Evolutionary conservation across 2,329 filamentous ascomycete genomes (phyloP), one percentile per base, ranked within the genome.

Genomic region (Akanthomyces dipterigenus): DNA sequence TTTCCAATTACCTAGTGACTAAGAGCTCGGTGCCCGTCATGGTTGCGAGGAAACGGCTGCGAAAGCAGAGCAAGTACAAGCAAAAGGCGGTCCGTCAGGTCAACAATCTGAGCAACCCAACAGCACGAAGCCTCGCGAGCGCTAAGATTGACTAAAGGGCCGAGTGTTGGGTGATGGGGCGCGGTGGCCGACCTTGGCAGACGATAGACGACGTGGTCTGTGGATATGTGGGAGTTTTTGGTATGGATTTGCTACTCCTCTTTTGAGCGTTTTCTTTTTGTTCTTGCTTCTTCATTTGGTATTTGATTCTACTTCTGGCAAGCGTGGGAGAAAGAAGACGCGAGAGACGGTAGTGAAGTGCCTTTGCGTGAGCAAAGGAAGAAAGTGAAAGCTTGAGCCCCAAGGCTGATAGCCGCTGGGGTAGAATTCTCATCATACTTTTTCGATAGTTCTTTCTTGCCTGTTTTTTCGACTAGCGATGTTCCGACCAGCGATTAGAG

Each of bases 1-100:
- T 99, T 75, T 96, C 91, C 63, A 98, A 98, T 72, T 99, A 99
- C 70, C 82, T 99, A 8, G 93, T 99, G 36, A 96, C 92, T 42
- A 98, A 98, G 77, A 96, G 91, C 65, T 96, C 91, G 2, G 92
- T 96, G 18, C 95, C 95, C 0, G 95, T 99, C 63, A 99, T 99
- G 95, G 95, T 98, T 40, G 95, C 95, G 8, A 82, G 95, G 63
- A 97, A 96, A 79, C 88, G 90, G 62, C 80, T 97, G 48, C 83
- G 90, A 54, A 96, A 96, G 74, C 90, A 96, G 76, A 88, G 85
- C 72, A 93, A 93, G 72, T 89, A 89, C 72, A 89, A 88, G 74
- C 84, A 85, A 63, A 70, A 68, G 57, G 84, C 86, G 48, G 78
- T 90, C 63, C 86, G 86, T 63, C 84, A 95, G 65, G 87, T 91